Conservation (phyloP, 768 basidiomycete species). For the Amanita phalloides region DNA sequence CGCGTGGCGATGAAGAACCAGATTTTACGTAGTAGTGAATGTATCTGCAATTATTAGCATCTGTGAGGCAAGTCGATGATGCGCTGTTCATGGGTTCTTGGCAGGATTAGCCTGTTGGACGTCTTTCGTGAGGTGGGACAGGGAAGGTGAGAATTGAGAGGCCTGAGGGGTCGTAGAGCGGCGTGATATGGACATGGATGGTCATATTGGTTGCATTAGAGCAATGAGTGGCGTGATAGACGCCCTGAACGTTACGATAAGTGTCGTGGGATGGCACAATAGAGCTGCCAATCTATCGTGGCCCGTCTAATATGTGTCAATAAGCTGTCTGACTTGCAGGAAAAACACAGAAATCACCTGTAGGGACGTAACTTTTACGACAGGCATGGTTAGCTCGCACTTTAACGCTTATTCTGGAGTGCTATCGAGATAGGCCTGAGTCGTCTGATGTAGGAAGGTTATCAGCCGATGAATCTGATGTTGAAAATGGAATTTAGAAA, state of each 20-base stretch:
- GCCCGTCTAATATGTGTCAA: background rate
- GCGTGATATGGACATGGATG: constrained; percentile 3
- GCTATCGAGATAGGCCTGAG: constrained; percentile 1
- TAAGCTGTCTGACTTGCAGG: background rate
- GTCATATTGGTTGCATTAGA: constrained; percentile 1
- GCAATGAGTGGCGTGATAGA: background rate
- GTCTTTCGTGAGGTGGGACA: constrained; percentile 1
- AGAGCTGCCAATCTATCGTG: background rate
- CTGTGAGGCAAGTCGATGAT: background rate
- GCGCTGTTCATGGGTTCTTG: background rate
- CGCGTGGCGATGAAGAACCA: background rate
- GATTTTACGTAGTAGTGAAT: constrained; percentile 1
- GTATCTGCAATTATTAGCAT: background rate
- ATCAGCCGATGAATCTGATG: background rate
- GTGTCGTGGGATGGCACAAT: background rate
- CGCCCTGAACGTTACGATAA: background rate
- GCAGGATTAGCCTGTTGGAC: background rate
- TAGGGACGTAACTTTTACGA: background rate
- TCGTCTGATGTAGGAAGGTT: constrained; percentile 1
- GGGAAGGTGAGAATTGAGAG: background rate
- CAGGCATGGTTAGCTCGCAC: background rate
- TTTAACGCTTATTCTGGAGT: background rate
- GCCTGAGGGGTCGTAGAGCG: background rate
- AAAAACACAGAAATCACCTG: background rate
- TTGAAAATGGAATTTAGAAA: constrained; percentile 1